Conservation (phyloP, 2,329 filamentous ascomycete genomes). For the Claviceps pazoutovae region DNA sequence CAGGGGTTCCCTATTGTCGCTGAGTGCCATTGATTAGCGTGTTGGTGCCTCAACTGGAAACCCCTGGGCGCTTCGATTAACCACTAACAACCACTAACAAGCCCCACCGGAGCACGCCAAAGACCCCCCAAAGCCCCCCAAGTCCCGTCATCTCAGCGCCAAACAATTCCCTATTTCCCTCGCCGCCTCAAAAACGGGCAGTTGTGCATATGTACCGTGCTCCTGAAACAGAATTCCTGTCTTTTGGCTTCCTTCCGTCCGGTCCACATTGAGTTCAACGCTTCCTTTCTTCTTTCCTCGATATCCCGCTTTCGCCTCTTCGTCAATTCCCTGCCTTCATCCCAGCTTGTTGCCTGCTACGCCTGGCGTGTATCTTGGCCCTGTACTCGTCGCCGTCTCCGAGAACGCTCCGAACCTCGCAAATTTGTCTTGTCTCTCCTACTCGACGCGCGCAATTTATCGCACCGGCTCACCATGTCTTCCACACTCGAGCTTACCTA, state of each 20-base stretch:
- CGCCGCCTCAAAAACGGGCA: not conserved
- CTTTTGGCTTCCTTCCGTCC: not conserved
- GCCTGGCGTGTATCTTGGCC: not conserved
- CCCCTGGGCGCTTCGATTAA: too few relatives aligned
- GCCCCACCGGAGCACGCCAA: not conserved
- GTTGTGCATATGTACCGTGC: too few relatives aligned
- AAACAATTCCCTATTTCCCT: not conserved
- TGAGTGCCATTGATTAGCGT: too few relatives aligned
- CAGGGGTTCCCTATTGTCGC: too few relatives aligned
- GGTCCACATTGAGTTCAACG: not conserved
- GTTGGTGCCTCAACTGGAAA: not conserved
- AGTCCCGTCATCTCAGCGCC: not conserved
- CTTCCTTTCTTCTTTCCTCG: not conserved
- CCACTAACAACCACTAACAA: too few relatives aligned
- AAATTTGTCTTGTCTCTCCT: not conserved
- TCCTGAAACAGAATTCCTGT: too few relatives aligned
- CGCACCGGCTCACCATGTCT: constrained; percentile 14
- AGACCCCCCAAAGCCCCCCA: not conserved
- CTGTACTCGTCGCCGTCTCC: not conserved
- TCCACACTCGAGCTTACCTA: constrained; percentile 47
- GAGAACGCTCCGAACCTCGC: too few relatives aligned
- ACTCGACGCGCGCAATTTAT: not conserved
- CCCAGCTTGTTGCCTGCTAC: not conserved
- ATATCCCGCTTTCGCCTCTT: not conserved
- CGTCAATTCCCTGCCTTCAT: not conserved